phyloP scores from a whole-genome alignment of 441 rosid species.

The Croton laevigatus region DNA sequence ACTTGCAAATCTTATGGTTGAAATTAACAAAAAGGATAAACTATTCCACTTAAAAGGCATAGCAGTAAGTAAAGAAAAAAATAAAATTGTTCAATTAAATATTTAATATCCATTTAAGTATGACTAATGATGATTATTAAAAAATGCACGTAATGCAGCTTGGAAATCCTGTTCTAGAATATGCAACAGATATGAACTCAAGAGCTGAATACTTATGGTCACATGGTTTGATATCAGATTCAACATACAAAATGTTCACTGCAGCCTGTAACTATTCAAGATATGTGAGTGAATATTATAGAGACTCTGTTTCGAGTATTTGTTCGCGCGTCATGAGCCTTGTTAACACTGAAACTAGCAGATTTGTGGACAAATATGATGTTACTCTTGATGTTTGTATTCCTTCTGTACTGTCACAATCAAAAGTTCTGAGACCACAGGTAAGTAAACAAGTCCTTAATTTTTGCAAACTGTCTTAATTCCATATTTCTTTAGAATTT shows the following conservation, averaged over 20 bases:
- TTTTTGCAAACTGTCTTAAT: background rate
- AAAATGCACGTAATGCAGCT: slow-evolving; percentile 40
- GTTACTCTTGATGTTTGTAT: slow-evolving; percentile 96
- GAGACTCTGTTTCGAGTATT: slow-evolving; percentile 71
- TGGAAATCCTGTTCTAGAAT: slow-evolving; percentile 91
- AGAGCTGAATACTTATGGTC: slow-evolving; percentile 98
- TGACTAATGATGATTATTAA: background rate
- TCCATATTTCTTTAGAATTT: background rate
- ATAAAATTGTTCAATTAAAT: background rate
- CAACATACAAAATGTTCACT: slow-evolving; percentile 85
- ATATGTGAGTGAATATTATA: slow-evolving; percentile 87
- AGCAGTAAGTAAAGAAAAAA: slow-evolving; percentile 56
- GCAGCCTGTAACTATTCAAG: slow-evolving; percentile 88
- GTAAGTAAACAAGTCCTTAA: slow-evolving; percentile 46
- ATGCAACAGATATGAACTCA: slow-evolving; percentile 80
- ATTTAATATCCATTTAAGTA: background rate
- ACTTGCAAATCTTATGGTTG: slow-evolving; percentile 78
- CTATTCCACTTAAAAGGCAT: slow-evolving; percentile 83
- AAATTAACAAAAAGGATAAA: slow-evolving; percentile 58
- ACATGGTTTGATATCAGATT: slow-evolving; percentile 86
- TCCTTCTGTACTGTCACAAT: slow-evolving; percentile 81
- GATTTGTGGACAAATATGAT: slow-evolving; percentile 93
- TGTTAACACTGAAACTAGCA: slow-evolving; percentile 82
- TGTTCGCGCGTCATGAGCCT: slow-evolving; percentile 81
- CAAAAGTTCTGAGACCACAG: slow-evolving; percentile 69